Base-by-base conservation (phyloP, 2,329 filamentous ascomycete species). In the Drechslera avenae region DNA sequence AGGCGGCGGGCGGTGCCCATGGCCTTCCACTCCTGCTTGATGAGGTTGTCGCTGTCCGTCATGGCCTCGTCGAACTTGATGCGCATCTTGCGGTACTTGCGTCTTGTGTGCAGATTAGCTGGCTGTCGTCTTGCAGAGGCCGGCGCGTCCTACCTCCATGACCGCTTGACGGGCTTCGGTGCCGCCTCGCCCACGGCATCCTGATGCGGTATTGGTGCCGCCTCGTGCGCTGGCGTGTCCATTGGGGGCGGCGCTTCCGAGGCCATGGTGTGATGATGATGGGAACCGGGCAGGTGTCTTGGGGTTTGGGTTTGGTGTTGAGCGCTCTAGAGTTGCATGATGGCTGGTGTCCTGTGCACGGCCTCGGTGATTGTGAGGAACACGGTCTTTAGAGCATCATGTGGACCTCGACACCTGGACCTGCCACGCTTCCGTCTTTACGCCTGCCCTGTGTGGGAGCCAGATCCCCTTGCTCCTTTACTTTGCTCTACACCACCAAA, bases 71-170 rank as follows among this genome's bases (percentile, higher is more conserved):
- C 89, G 68, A 94, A 95, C 21, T 81, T 79, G 71, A 88, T 81
- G 75, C 88, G 87, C 86, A 94, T 90, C 81, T 95, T 95, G 66
- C 89, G 88, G 74, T 95, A 99, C 80, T 99, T 99, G 78, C 96
- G 96, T 83, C 73, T 74, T 59, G 26, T 10, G 9, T 33, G 17
- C 16, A 12, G n/a, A 50, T 66, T 39, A 28, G 45, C 19, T 39
- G 33, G 13, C 10, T 28, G 33, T 19, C 40, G 17, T 12, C 12
- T 6, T 26, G 5, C 17, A 19, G 3, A 33, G 14, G 32, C 26
- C 39, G 36, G 45, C 39, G 59, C 58, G 52, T 52, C 48, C 32
- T 69, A 72, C 70, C 71, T 72, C 69, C 70, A 73, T 48, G 71
- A 73, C 16, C 68, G 67, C 66, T 72, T 73, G 51, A 68, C 65